These are phyloP conservation scores for Aurifilum marmelostoma DNA, from an alignment of 2,329 filamentous ascomycete species.

Conservation along the genomic window DNA sequence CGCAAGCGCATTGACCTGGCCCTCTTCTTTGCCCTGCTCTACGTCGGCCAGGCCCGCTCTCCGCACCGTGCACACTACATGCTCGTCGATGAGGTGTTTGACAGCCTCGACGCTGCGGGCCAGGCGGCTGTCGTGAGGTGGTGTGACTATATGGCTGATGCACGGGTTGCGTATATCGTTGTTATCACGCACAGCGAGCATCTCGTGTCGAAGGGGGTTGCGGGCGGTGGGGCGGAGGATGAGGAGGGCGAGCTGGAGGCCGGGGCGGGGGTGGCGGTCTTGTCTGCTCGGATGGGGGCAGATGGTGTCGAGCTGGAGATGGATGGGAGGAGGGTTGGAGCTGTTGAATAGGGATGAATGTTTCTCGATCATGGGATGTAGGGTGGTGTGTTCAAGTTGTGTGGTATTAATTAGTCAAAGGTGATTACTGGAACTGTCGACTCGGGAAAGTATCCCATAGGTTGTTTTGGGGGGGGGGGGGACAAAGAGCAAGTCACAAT, in stretches of 20 bases:
- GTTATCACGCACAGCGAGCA: conserved; percentile 21
- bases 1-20: conserved; percentile 42
- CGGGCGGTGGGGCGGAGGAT: not conserved
- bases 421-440: too few species aligned
- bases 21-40: conserved; percentile 40
- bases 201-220: conserved; percentile 5
- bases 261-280: not conserved
- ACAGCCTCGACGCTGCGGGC: conserved; percentile 38
- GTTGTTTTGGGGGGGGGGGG: too few species aligned
- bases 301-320: not conserved
- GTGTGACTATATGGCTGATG: conserved; percentile 6
- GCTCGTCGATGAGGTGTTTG: conserved; percentile 41
- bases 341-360: not conserved
- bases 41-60: conserved; percentile 35
- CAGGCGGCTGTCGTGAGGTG: conserved; percentile 35
- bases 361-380: not conserved
- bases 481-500: too few species aligned
- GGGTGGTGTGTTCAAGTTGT: too few species aligned
- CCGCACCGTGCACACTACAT: conserved; percentile 39
- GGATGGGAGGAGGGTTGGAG: not conserved
- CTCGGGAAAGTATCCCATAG: too few species aligned
- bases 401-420: too few species aligned
- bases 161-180: conserved; percentile 13
- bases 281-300: not conserved
- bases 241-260: not conserved